These are phyloP conservation scores for Agarophyton chilense DNA, from an alignment of 23 red algal species.

Conservation along the genomic window DNA sequence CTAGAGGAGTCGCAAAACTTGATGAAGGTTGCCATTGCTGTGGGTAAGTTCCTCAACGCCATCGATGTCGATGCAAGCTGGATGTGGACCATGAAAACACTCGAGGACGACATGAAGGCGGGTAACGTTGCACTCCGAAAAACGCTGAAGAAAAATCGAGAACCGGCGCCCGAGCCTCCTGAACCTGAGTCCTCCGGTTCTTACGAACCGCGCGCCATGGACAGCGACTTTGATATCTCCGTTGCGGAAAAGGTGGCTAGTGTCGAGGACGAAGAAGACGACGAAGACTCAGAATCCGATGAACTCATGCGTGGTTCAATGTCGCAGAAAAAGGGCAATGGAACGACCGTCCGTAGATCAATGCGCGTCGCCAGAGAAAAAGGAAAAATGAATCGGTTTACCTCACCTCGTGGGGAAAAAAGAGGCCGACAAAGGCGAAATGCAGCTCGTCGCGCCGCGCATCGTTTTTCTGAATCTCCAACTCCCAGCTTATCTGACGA, in stretches of 20 bases:
- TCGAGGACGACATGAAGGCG: conserved; percentile 20
- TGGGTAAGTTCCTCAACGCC: conserved; percentile 21
- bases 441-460: conserved; percentile 9
- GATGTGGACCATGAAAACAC: conserved; percentile 34
- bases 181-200: conserved; percentile 30
- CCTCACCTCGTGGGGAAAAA: not conserved
- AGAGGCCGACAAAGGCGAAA: not conserved
- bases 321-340: conserved; percentile 18
- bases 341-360: conserved; percentile 1
- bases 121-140: not conserved
- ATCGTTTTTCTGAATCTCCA: conserved; percentile 14
- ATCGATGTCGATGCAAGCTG: conserved; percentile 48
- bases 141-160: not conserved
- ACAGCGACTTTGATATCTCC: conserved; percentile 54
- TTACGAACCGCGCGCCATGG: conserved; percentile 28
- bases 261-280: not conserved
- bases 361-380: conserved; percentile 17
- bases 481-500: conserved; percentile 22
- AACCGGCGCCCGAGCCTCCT: conserved; percentile 6
- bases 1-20: conserved; percentile 33
- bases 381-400: not conserved
- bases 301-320: conserved; percentile 14
- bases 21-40: conserved; percentile 8
- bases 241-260: conserved; percentile 13
- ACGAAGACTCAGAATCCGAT: not conserved